These are phyloP conservation scores for Candida tallmaniae DNA, from an alignment of 805 yeast genomes.

Conservation along the genomic window DNA sequence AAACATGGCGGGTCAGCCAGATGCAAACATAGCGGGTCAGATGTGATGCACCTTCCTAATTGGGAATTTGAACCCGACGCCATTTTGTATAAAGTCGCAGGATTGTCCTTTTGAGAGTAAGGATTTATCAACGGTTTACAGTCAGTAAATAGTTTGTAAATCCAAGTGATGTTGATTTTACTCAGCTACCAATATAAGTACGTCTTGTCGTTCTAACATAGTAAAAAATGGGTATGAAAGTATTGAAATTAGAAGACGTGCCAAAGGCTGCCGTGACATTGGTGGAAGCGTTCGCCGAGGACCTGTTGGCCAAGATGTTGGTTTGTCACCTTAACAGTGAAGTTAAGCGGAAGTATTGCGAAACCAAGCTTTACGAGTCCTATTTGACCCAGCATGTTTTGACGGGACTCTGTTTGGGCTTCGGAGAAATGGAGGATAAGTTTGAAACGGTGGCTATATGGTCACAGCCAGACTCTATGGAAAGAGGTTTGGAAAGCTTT, in stretches of 20 bases:
- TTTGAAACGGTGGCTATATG: constrained; percentile 56
- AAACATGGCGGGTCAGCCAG: too few relatives aligned
- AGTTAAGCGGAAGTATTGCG: constrained; percentile 19
- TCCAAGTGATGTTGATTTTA: constrained; percentile 6
- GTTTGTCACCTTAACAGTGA: constrained; percentile 21
- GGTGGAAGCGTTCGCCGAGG: constrained; percentile 30
- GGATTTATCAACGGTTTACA: too few relatives aligned
- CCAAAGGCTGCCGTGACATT: constrained; percentile 36
- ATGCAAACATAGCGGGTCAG: too few relatives aligned
- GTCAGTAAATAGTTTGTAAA: too few relatives aligned
- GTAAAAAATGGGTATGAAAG: constrained; percentile 9
- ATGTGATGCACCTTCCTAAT: too few relatives aligned
- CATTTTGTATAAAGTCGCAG: too few relatives aligned
- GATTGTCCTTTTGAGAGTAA: too few relatives aligned
- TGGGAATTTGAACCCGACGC: too few relatives aligned
- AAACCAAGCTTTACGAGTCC: constrained; percentile 44
- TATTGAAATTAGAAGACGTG: constrained; percentile 18
- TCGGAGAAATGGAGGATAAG: constrained; percentile 37
- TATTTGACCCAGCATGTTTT: constrained; percentile 47
- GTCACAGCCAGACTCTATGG: constrained; percentile 43
- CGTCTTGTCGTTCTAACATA: constrained; percentile 7
- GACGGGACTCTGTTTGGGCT: constrained; percentile 47
- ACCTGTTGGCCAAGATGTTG: constrained; percentile 30
- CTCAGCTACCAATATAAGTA: constrained; percentile 8
- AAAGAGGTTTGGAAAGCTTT: constrained; percentile 42